Conservation (phyloP, 345 rosid genomes). For the Gossypium arboreum region DNA sequence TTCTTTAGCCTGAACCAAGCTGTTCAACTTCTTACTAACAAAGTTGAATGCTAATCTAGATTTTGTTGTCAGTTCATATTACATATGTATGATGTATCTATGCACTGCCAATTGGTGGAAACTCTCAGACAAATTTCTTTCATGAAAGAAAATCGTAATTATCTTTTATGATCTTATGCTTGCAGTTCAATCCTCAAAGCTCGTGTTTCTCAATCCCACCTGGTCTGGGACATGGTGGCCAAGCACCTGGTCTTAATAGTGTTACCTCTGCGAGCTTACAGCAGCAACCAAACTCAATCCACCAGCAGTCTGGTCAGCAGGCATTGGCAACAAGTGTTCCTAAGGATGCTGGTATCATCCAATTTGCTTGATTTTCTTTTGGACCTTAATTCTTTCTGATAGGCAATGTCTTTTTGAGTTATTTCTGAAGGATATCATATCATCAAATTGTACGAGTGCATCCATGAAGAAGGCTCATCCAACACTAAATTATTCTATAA, state of each 20-base stretch:
- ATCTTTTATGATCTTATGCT: neutral
- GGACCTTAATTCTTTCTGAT: neutral
- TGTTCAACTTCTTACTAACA: neutral
- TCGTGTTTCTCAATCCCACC: slow-evolving; percentile 64
- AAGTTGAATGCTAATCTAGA: neutral
- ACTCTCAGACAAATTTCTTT: neutral
- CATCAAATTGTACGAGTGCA: neutral
- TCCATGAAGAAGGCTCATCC: neutral
- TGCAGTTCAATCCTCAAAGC: slow-evolving; percentile 63
- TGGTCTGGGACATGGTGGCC: slow-evolving; percentile 69
- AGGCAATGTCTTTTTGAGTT: neutral
- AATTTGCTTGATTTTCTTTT: slow-evolving; percentile 2
- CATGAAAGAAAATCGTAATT: neutral
- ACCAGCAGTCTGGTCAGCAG: slow-evolving; percentile 71
- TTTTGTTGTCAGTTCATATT: neutral
- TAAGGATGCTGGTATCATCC: slow-evolving; percentile 51
- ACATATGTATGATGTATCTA: neutral
- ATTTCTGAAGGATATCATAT: neutral
- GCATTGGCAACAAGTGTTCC: slow-evolving; percentile 38
- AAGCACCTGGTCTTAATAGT: slow-evolving; percentile 54
- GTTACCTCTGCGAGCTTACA: slow-evolving; percentile 56
- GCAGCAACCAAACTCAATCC: slow-evolving; percentile 58
- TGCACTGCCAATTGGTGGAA: neutral
- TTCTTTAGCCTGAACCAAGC: neutral
- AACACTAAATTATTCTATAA: neutral